Evolutionary conservation across 805 yeast genomes (phyloP), one percentile per base, ranked within the genome.

Genomic region (Kluyveromyces lactis): DNA sequence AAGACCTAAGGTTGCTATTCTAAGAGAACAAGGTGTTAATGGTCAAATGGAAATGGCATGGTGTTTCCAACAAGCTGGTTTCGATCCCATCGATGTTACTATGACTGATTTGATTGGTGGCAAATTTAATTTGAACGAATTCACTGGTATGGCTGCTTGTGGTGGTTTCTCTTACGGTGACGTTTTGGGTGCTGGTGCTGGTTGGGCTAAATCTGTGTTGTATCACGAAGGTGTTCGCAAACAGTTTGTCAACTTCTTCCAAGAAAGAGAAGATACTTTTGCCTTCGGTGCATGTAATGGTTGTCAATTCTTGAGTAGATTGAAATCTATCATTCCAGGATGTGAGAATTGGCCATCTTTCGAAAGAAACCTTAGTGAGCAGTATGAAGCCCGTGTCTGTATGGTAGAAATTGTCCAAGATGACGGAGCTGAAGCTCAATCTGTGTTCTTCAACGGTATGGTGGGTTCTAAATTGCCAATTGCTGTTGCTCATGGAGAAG

Each of bases 131-230:
- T 71, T 92, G 48, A 80, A 77, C 54, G 81, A 77, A 33, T 92
- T 92, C 63, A 86, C 81, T 36, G 98, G 98, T 46, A 53, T 92
- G 35, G 97, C 97, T 31, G 97, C 97, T 3, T 94, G 98, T 67
- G 98, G 98, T 64, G 98, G 98, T 12, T 92, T 92, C 71, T 86
- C 97, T 1, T 92, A 89, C 57, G 98, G 98, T 72, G 98, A 92
- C 65, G 98, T 92, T 36, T 71, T 92, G 44, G 98, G 98, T 51
- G 98, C 98, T 26, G 98, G 96, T 59, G 83, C 90, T 39, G 98
- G 98, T 42, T 92, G 98, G 98, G 98, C 98, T 42, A 87, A 86
- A 57, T 86, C 97, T 13, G 95, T 92, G 8, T 67, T 92, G 49
- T 87, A 80, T 73, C 82, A 90, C 58, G 85, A 77, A 27, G 69